Evolutionary conservation across 2,329 filamentous ascomycete genomes (phyloP).

Genomic region (Nothomitra cinnamomea): DNA sequence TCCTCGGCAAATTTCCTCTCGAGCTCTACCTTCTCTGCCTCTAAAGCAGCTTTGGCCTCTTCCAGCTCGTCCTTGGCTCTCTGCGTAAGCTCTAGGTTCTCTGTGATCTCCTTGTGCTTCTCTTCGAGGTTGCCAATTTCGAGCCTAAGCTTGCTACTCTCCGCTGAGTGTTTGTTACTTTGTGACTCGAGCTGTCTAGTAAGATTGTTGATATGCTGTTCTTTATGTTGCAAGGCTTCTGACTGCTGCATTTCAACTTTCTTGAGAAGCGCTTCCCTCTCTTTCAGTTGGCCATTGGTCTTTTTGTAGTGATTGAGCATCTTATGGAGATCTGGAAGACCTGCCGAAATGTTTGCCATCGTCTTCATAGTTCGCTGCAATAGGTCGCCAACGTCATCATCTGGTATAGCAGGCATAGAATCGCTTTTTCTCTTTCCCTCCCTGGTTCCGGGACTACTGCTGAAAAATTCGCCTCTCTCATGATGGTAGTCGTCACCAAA

Average conservation of each 20-base stretch:
- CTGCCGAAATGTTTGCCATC: slow-evolving; percentile 5
- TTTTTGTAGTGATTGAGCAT: slow-evolving; percentile 30
- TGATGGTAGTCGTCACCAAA: not conserved
- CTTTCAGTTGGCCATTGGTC: slow-evolving; percentile 29
- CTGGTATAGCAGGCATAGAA: not conserved
- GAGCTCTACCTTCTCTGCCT: slow-evolving; percentile 21
- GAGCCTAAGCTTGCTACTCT: slow-evolving; percentile 31
- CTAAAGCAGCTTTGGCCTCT: slow-evolving; percentile 18
- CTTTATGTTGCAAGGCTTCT: slow-evolving; percentile 33
- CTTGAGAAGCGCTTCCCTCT: slow-evolving; percentile 30
- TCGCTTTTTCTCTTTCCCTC: slow-evolving; percentile 3
- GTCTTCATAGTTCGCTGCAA: slow-evolving; percentile 20
- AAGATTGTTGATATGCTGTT: slow-evolving; percentile 34
- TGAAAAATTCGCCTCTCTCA: not conserved
- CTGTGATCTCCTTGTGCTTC: slow-evolving; percentile 33
- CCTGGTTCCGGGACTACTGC: not conserved
- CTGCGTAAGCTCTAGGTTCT: slow-evolving; percentile 25
- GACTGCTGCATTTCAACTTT: slow-evolving; percentile 32
- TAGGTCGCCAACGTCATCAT: slow-evolving; percentile 15
- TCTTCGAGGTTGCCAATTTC: slow-evolving; percentile 34
- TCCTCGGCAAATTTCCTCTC: slow-evolving; percentile 22
- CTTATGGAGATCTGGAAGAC: slow-evolving; percentile 28
- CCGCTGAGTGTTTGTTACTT: slow-evolving; percentile 31
- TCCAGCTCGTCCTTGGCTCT: slow-evolving; percentile 27
- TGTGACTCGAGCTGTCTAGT: slow-evolving; percentile 32